Conservation (phyloP, 2,329 filamentous ascomycete genomes). For the Aspergillus brasiliensis region DNA sequence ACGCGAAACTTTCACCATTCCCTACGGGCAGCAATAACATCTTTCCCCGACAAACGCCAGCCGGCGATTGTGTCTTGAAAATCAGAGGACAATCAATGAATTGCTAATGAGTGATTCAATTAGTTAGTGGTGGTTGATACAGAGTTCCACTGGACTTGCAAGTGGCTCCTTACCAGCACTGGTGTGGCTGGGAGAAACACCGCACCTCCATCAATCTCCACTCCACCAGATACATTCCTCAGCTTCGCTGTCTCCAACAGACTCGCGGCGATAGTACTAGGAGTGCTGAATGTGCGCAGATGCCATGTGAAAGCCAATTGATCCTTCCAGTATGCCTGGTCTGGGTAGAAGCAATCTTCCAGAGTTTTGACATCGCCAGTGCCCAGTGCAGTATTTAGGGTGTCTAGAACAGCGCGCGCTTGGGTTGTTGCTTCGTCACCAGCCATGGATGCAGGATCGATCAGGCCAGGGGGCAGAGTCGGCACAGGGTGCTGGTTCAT, state of each 20-base stretch:
- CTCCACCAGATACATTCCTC: neutral
- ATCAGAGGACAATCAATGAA: conserved; percentile 34
- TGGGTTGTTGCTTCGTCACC: conserved; percentile 17
- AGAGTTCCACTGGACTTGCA: neutral
- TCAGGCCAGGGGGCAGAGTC: conserved; percentile 10
- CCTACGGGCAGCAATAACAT: conserved; percentile 32
- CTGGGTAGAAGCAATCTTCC: conserved; percentile 31
- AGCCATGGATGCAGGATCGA: conserved; percentile 16
- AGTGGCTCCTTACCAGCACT: conserved; percentile 15
- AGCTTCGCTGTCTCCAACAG: conserved; percentile 16
- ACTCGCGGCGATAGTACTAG: conserved; percentile 25
- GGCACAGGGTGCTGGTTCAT: conserved; percentile 31
- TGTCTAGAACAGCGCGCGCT: conserved; percentile 9
- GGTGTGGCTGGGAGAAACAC: conserved; percentile 19
- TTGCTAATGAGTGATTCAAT: conserved; percentile 20
- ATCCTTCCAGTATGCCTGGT: conserved; percentile 45
- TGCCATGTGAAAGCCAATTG: conserved; percentile 41
- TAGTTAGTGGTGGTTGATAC: neutral
- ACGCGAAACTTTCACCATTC: conserved; percentile 9
- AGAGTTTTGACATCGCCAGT: conserved; percentile 24
- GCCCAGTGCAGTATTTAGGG: conserved; percentile 17
- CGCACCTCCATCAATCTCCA: conserved; percentile 17
- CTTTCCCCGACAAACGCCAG: conserved; percentile 33
- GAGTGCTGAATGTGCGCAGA: conserved; percentile 35
- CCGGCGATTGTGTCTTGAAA: conserved; percentile 37